Base-by-base conservation (phyloP, 176 grass and related monocot species). In the Puya raimondii region DNA sequence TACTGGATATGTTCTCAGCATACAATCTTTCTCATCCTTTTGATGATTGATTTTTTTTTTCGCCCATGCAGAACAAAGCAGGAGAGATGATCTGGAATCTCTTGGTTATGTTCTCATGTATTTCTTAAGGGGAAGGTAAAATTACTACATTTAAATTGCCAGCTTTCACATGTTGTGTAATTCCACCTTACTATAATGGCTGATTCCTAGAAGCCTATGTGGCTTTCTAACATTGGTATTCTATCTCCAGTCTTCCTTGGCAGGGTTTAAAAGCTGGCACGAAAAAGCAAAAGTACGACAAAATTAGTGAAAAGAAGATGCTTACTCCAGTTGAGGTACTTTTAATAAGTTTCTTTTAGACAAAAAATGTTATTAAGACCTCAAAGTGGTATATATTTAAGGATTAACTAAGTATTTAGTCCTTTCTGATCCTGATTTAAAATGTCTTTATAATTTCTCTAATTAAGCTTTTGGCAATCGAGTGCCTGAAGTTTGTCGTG, bases 91-190 rank as follows among this genome's bases (percentile, higher is more conserved):
- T 65, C 72, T 92, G 76, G 89, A 92, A 83, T 92, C 89, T 71
- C 89, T 92, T 83, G 85, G 90, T 84, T 93, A 89, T 53, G 80
- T 93, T 12, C 71, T 93, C 63, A 93, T 93, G 83, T 93, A 93
- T 78, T 93, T 89, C 68, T 81, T 93, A 68, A 88, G 86, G 89
- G 90, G 90, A 88, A 92, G 90, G 90, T 92, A 52, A 27, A 70
- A 61, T 50, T 71, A 78, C 54, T 63, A 3, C 16, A 73, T 54
- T 54, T 72, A 58, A 33, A 18, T 14, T 53, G 33, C 33, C 15
- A 48, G 29, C 51, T 63, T 76, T 73, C 72, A 42, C 1, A 0
- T 70, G 53, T 51, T 84, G 48, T 73, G 48, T 4, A 23, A 84
- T 83, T 86, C 75, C 70, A 17, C 81, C 53, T 49, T 73, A 57